Evolutionary conservation across 108 stramenopile genomes (phyloP), one percentile per base, ranked within the genome.

Genomic region (Craspedostauros australis): DNA sequence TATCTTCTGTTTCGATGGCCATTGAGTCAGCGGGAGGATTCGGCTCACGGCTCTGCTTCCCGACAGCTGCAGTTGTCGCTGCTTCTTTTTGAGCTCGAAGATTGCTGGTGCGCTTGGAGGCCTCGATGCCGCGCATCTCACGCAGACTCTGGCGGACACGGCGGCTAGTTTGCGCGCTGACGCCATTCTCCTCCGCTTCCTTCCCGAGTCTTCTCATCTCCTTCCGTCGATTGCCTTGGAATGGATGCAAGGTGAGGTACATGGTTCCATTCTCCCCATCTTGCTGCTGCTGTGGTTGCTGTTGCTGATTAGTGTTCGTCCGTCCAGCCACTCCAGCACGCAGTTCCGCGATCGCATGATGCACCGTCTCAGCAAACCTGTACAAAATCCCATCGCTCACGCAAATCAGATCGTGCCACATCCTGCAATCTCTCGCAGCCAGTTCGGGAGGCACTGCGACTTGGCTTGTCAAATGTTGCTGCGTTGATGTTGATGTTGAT

Each of bases 391-490:
- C 54, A 22, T 56, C 54, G 0, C 27, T 34, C 18, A 56, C 39
- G 34, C 64, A 65, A 5, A 27, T 20, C 5, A 65, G 26, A 49
- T 65, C 64, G 44, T 65, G 64, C 64, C 64, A 65, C 11, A 65
- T 25, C 8, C 54, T 54, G 28, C 56, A 54, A 15, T 39, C 54
- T 28, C 5, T 48, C 19, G 54, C 40, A 1, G 46, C 22, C 20
- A 11, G 16, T 45, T 18, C 18, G 12, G 46, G 14, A 28, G 16
- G 1, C 12, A 33, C 28, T n/a, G 28, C 11, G 25, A 21, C n/a
- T n/a, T n/a, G n/a, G n/a, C n/a, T n/a, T 52, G 21, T 12, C 60
- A 44, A 26, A 31, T 21, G 1, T 39, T 19, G 40, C 31, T 9
- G 45, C 27, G 14, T 5, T 29, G 42, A 14, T 25, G 27, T 47